A percentile compares a stretch with the other conserved stretches of the same genome.
Conservation (phyloP, 2,329 filamentous ascomycete species). For the Clarireedia paspali region DNA sequence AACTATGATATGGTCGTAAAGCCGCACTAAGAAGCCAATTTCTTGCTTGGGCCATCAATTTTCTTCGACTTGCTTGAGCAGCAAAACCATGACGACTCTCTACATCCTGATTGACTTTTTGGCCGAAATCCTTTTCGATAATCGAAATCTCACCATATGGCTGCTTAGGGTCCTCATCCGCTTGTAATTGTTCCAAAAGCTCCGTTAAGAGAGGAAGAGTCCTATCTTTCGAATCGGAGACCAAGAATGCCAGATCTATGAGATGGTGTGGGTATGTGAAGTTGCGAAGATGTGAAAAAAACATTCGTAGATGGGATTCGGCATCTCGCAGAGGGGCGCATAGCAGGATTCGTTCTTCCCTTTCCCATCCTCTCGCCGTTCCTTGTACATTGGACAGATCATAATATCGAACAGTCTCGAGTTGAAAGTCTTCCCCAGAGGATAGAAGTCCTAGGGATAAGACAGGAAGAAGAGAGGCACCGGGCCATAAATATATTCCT, state of each 20-base stretch:
- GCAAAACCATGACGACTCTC: constrained; percentile 97
- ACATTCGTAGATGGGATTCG: constrained; percentile 87
- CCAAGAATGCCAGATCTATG: constrained; percentile 92
- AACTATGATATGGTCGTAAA: constrained; percentile 88
- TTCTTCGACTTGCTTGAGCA: constrained; percentile 85
- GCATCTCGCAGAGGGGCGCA: constrained; percentile 94
- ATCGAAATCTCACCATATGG: constrained; percentile 95
- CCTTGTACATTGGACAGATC: constrained; percentile 88
- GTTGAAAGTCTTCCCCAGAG: constrained; percentile 60
- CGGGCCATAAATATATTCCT: constrained; percentile 68
- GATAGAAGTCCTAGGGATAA: constrained; percentile 65
- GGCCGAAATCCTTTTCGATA: constrained; percentile 97
- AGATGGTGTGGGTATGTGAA: constrained; percentile 96
- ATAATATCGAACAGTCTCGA: constrained; percentile 96
- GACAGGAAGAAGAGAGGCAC: constrained; percentile 51
- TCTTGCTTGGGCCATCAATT: constrained; percentile 94
- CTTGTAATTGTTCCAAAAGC: constrained; percentile 72
- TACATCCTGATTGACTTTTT: constrained; percentile 95
- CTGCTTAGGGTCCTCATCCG: constrained; percentile 68
- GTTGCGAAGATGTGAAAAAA: constrained; percentile 95
- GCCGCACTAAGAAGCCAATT: constrained; percentile 96
- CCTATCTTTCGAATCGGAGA: constrained; percentile 93
- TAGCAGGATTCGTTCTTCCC: constrained; percentile 88
- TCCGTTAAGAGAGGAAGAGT: constrained; percentile 71
- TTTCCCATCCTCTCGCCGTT: constrained; percentile 88